Conservation (phyloP, 2,329 filamentous ascomycete genomes). For the Trichoderma sp. region DNA sequence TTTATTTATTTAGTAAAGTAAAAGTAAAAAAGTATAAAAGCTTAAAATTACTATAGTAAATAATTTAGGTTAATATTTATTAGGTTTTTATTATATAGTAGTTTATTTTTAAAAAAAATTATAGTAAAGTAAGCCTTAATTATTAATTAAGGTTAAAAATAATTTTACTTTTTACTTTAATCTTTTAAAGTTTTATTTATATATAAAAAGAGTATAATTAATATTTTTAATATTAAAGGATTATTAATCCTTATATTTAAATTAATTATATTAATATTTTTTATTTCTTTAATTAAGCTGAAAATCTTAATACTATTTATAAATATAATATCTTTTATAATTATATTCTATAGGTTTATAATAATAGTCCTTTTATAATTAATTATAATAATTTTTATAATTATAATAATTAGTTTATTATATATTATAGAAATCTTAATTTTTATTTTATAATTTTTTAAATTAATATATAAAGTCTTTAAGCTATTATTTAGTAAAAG, state of each 20-base stretch:
- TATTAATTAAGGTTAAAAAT: neutral
- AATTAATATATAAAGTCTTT: neutral
- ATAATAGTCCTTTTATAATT: neutral
- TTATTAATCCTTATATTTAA: neutral
- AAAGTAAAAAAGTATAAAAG: too few relatives aligned
- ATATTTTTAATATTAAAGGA: neutral
- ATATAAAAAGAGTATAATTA: neutral
- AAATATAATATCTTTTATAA: neutral
- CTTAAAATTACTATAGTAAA: neutral
- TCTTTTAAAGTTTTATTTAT: neutral
- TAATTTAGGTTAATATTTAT: neutral
- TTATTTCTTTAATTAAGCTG: neutral
- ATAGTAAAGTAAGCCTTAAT: neutral
- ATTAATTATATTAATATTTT: neutral
- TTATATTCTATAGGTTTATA: neutral
- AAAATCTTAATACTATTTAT: neutral
- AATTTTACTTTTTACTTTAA: neutral
- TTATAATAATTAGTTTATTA: neutral
- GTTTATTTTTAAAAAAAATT: neutral
- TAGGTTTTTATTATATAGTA: neutral
- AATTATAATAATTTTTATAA: neutral
- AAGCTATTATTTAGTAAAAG: neutral
- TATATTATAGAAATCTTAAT: neutral
- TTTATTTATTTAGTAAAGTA: neutral
- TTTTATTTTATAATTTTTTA: neutral